A percentile compares a stretch with the other conserved stretches of the same genome.
phyloP scores from a whole-genome alignment of 2,329 filamentous ascomycete genomes.

The Teratosphaeria zuluensis region DNA sequence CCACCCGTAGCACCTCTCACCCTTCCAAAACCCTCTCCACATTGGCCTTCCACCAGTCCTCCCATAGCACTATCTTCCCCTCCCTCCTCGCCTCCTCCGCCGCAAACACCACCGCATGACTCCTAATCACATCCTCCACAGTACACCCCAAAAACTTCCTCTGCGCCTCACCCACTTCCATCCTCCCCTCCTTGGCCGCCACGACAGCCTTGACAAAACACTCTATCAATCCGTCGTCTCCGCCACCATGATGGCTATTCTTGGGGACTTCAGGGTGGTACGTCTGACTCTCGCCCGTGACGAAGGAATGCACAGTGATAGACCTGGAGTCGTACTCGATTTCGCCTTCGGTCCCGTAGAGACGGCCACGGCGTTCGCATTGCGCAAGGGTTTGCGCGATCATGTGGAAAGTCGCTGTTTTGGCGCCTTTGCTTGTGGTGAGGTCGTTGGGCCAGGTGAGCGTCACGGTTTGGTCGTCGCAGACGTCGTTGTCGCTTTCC shows the following conservation, averaged over 20 bases:
- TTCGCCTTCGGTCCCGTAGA: conserved; percentile 82
- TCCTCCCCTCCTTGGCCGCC: conserved; percentile 61
- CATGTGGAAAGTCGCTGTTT: conserved; percentile 90
- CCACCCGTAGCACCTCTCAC: background rate
- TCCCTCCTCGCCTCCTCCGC: conserved; percentile 74
- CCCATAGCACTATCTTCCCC: conserved; percentile 59
- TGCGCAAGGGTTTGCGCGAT: conserved; percentile 79
- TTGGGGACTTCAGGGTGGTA: conserved; percentile 51
- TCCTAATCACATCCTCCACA: conserved; percentile 76
- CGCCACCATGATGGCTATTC: conserved; percentile 55
- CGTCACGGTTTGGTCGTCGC: conserved; percentile 84
- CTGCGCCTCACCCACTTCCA: conserved; percentile 63
- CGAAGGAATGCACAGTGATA: conserved; percentile 69
- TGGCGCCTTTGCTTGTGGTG: conserved; percentile 48
- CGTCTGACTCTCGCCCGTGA: conserved; percentile 44
- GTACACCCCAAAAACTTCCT: conserved; percentile 67
- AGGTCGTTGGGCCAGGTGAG: conserved; percentile 60
- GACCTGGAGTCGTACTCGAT: conserved; percentile 71
- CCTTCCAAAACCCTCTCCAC: background rate
- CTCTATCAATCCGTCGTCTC: conserved; percentile 67
- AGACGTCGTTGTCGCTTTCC: conserved; percentile 86
- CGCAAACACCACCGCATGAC: conserved; percentile 87
- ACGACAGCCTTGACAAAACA: conserved; percentile 79
- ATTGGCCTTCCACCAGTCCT: conserved; percentile 9
- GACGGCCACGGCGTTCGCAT: conserved; percentile 72